Percentiles rank a stretch among this genome's conserved stretches.
Evolutionary conservation across 2,329 filamentous ascomycete genomes (phyloP).

Genomic region (Chaetomium globosum): DNA sequence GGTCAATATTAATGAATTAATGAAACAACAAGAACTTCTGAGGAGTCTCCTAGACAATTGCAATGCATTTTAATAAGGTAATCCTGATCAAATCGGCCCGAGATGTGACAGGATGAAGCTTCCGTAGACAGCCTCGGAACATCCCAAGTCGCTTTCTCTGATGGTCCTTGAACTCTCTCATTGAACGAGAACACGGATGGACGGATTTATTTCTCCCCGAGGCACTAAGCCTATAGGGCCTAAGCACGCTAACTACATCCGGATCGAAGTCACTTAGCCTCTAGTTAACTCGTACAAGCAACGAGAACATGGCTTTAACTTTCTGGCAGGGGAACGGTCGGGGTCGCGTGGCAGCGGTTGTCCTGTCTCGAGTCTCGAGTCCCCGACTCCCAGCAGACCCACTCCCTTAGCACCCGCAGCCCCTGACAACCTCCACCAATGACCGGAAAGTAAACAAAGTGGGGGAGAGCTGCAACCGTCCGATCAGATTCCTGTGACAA

Average conservation of each 20-base stretch:
- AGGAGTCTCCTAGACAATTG: neutral
- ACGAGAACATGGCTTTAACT: neutral
- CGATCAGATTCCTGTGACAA: neutral
- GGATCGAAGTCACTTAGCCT: no score
- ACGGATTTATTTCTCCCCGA: no score
- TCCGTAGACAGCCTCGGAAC: no score
- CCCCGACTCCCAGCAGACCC: neutral
- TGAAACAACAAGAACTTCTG: neutral
- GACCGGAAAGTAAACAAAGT: constrained; percentile 22
- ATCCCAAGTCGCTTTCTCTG: no score
- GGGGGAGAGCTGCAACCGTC: constrained; percentile 4
- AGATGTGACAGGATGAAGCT: no score
- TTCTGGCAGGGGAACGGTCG: neutral
- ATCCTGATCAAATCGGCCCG: neutral
- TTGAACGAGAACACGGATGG: no score
- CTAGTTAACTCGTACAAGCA: no score
- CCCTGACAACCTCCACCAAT: constrained; percentile 16
- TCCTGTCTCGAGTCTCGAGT: neutral
- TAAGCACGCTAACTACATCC: no score
- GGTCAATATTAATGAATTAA: neutral
- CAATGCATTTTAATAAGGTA: neutral
- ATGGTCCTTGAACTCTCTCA: no score
- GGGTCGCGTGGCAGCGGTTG: neutral
- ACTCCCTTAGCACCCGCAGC: neutral
- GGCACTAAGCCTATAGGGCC: no score